phyloP scores from a whole-genome alignment of 2,329 filamentous ascomycete genomes.

The Bipolaris victoriae region DNA sequence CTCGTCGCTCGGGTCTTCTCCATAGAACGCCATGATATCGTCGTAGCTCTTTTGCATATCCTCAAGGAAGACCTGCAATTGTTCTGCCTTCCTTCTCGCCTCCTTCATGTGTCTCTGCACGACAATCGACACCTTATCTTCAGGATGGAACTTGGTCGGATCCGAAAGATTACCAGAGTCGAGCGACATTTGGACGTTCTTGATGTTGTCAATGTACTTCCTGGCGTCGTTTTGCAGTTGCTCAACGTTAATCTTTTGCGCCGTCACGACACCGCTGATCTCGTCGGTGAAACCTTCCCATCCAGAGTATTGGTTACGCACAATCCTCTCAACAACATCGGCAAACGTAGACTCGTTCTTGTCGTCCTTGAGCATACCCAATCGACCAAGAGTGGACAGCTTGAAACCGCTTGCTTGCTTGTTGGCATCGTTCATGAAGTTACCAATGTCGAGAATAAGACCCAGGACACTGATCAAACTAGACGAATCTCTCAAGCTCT shows the following conservation, averaged over 20 bases:
- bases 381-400: constrained; percentile 85
- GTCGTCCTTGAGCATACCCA: constrained; percentile 98
- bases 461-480: constrained; percentile 95
- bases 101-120: constrained; percentile 97
- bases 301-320: constrained; percentile 93
- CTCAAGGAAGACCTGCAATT: constrained; percentile 90
- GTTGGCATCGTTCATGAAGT: constrained; percentile 99
- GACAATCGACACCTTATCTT: constrained; percentile 90
- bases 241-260: constrained; percentile 94
- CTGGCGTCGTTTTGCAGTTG: constrained; percentile 85
- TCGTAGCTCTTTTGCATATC: constrained; percentile 92
- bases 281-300: constrained; percentile 90
- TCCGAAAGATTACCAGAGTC: constrained; percentile 95
- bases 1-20: constrained; percentile 90
- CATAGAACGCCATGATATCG: constrained; percentile 95
- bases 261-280: constrained; percentile 76
- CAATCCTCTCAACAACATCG: constrained; percentile 94
- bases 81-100: constrained; percentile 90
- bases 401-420: constrained; percentile 99
- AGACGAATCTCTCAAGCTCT: constrained; percentile 88
- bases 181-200: constrained; percentile 88
- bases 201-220: constrained; percentile 93
- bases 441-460: constrained; percentile 95
- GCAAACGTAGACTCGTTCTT: constrained; percentile 97
- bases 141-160: constrained; percentile 95